phyloP scores from a whole-genome alignment of 139 green algal species.

The Chlorella ohadii region DNA sequence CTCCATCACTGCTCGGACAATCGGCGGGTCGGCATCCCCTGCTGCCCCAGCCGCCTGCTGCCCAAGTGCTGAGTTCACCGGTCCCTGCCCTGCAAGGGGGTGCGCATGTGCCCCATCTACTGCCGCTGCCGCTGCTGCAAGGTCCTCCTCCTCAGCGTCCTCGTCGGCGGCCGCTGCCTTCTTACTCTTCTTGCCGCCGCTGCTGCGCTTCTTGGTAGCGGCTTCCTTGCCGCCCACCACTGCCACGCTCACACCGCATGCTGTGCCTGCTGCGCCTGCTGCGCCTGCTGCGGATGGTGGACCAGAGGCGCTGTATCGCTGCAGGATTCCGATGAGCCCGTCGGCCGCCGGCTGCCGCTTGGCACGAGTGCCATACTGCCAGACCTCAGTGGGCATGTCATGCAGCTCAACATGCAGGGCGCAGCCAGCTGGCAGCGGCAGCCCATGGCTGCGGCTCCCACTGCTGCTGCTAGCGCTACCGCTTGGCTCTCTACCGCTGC shows the following conservation, averaged over 20 bases:
- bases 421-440: background rate
- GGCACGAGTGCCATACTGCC: conserved; percentile 20
- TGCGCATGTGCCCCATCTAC: background rate
- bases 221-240: background rate
- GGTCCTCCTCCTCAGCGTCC: background rate
- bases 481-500: background rate
- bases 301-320: conserved; percentile 12
- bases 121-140: background rate
- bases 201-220: background rate
- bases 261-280: background rate
- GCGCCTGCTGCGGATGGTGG: background rate
- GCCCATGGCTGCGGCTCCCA: background rate
- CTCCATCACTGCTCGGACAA: conserved; percentile 57
- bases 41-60: background rate
- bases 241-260: background rate
- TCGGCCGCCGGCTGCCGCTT: conserved; percentile 31
- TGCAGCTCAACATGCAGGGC: conserved; percentile 35
- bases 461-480: background rate
- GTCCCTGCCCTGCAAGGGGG: background rate
- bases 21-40: background rate
- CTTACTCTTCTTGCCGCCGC: background rate
- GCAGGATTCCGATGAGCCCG: conserved; percentile 35
- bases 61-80: background rate
- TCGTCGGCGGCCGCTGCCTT: background rate
- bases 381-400: conserved; percentile 64